These are phyloP conservation scores for Cryphonectria japonica DNA, from an alignment of 2,329 filamentous ascomycete genomes.

Conservation along the genomic window DNA sequence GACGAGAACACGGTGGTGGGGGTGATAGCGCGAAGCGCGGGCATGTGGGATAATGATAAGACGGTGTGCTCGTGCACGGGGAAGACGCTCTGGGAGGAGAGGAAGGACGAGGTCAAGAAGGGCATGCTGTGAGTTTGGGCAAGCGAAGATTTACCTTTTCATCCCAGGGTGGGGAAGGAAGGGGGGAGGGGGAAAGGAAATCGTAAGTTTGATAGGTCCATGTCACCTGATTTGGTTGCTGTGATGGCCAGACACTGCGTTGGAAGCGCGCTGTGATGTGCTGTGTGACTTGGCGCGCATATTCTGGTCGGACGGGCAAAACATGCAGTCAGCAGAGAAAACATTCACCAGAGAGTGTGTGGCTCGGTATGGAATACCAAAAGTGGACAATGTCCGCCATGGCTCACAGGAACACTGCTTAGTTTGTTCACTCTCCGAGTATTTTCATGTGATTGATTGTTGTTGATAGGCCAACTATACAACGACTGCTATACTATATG, in stretches of 20 bases:
- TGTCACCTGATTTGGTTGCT: neutral
- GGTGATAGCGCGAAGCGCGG: conserved; percentile 91
- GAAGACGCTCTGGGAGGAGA: conserved; percentile 98
- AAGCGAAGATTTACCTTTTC: neutral
- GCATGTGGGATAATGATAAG: conserved; percentile 99
- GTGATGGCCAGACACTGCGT: neutral
- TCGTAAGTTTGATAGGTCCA: conserved; percentile 7
- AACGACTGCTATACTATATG: neutral
- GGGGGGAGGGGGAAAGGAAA: neutral
- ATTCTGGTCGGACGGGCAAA: neutral
- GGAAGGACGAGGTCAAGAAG: conserved; percentile 83
- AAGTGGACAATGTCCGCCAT: neutral
- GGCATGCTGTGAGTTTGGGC: conserved; percentile 74
- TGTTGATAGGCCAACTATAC: neutral
- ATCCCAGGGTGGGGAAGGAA: conserved; percentile 6
- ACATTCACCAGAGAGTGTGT: neutral
- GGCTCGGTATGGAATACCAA: neutral
- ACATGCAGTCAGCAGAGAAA: neutral
- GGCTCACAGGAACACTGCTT: neutral
- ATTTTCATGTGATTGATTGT: neutral
- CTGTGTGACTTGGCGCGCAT: neutral
- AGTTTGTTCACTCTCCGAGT: neutral
- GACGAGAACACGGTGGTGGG: conserved; percentile 87
- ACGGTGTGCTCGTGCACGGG: conserved; percentile 97
- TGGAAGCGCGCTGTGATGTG: neutral